phyloP scores from a whole-genome alignment of 1,284 basidiomycete species.

The Cutaneotrichosporon cutaneum region DNA sequence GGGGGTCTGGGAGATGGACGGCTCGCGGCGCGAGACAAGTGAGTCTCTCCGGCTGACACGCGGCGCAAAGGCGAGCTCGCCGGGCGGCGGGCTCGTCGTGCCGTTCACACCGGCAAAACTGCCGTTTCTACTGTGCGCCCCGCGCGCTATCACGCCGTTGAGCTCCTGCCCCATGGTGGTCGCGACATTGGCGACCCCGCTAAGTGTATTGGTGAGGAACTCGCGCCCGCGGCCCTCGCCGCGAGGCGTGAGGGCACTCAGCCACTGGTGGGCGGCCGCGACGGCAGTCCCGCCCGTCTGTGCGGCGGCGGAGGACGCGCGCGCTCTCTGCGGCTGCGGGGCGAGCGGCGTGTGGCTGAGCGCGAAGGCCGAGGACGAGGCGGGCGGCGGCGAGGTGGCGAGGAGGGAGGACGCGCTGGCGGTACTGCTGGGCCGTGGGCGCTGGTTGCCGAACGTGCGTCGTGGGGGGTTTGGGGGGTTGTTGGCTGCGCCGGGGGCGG shows the following conservation, averaged over 20 bases:
- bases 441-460: constrained; percentile 1
- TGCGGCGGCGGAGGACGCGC: constrained; percentile 11
- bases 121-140: constrained; percentile 14
- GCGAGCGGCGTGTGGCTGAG: background rate
- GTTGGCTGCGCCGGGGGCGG: background rate
- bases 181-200: constrained; percentile 46
- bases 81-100: constrained; percentile 15
- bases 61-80: background rate
- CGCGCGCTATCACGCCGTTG: constrained; percentile 20
- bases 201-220: constrained; percentile 41
- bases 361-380: background rate
- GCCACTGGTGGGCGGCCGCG: constrained; percentile 43
- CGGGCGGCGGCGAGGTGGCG: background rate
- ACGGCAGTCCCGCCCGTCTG: constrained; percentile 18
- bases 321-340: constrained; percentile 13
- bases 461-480: background rate
- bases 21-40: background rate
- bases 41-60: constrained; percentile 11
- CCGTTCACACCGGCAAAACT: constrained; percentile 8
- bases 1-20: background rate
- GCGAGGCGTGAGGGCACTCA: constrained; percentile 46
- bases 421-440: background rate
- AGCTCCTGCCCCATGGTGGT: constrained; percentile 28
- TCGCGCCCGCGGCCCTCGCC: constrained; percentile 47
- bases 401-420: background rate